Conservation (phyloP, 2,329 filamentous ascomycete genomes). For the Aspergillus terreus region DNA sequence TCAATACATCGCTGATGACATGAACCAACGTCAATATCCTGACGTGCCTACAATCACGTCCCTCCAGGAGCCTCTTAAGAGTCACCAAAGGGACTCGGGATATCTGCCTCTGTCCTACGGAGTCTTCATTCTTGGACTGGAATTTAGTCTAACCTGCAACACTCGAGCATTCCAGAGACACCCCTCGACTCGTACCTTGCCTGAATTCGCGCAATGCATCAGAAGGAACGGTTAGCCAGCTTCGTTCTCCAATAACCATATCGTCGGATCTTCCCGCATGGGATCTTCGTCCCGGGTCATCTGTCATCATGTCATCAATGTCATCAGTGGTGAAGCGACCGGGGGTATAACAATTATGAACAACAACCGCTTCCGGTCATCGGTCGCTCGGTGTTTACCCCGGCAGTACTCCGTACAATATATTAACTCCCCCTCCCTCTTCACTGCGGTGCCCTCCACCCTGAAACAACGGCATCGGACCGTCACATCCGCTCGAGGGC, state of each 20-base stretch:
- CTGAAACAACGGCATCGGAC: neutral
- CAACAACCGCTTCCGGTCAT: neutral
- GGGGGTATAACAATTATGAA: neutral
- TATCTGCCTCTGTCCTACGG: too few species aligned
- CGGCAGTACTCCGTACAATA: neutral
- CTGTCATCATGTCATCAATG: neutral
- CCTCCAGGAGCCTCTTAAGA: too few species aligned
- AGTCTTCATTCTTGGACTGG: neutral
- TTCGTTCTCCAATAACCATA: constrained; percentile 12
- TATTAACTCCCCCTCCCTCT: neutral
- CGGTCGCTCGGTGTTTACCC: neutral
- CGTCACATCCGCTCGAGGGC: neutral
- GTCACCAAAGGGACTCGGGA: too few species aligned
- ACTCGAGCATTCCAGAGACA: neutral
- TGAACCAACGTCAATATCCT: neutral
- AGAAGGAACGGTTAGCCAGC: neutral
- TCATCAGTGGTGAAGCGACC: neutral
- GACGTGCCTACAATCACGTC: neutral
- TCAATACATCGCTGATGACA: neutral
- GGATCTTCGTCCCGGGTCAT: neutral
- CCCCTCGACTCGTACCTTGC: neutral
- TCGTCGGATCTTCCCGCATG: constrained; percentile 16
- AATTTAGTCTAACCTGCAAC: neutral
- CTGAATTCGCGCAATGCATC: neutral
- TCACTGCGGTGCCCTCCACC: neutral